Conservation (phyloP, 176 grass and related monocot species). For the Hyparrhenia diplandra region DNA sequence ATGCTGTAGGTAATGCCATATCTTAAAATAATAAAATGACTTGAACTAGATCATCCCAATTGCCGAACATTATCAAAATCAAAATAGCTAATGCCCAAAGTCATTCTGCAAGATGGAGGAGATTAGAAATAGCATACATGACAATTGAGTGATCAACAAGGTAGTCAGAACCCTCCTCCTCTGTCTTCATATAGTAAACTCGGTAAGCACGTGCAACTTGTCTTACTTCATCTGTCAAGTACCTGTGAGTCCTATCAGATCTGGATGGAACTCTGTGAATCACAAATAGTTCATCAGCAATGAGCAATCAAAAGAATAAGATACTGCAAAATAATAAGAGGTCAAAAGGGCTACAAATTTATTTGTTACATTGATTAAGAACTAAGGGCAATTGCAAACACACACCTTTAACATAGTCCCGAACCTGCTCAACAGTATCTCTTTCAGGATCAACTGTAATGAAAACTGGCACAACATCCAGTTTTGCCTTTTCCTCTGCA, state of each 20-base stretch:
- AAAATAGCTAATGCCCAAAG: not conserved
- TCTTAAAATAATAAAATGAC: not conserved
- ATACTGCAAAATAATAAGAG: not conserved
- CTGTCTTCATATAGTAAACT: conserved; percentile 97
- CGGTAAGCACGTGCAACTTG: conserved; percentile 75
- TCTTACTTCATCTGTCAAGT: conserved; percentile 57
- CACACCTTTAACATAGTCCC: conserved; percentile 81
- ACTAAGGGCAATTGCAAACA: not conserved
- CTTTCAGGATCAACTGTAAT: conserved; percentile 95
- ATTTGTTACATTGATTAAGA: not conserved
- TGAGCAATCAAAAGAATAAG: not conserved
- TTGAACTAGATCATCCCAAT: not conserved
- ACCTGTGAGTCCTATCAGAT: conserved; percentile 84
- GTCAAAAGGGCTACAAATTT: not conserved
- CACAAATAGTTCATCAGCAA: conserved; percentile 13
- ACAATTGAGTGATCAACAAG: conserved; percentile 96
- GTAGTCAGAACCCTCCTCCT: conserved; percentile 87
- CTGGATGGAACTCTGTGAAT: conserved; percentile 44
- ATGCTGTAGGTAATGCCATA: not conserved
- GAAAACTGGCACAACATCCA: conserved; percentile 87
- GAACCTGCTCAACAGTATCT: conserved; percentile 85
- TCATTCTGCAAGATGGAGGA: not conserved
- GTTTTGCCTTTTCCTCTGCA: conserved; percentile 63
- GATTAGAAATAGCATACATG: conserved; percentile 53
- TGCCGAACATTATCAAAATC: not conserved